Base-by-base conservation (phyloP, 2,329 filamentous ascomycete species). In the Pezicula neosporulosa region DNA sequence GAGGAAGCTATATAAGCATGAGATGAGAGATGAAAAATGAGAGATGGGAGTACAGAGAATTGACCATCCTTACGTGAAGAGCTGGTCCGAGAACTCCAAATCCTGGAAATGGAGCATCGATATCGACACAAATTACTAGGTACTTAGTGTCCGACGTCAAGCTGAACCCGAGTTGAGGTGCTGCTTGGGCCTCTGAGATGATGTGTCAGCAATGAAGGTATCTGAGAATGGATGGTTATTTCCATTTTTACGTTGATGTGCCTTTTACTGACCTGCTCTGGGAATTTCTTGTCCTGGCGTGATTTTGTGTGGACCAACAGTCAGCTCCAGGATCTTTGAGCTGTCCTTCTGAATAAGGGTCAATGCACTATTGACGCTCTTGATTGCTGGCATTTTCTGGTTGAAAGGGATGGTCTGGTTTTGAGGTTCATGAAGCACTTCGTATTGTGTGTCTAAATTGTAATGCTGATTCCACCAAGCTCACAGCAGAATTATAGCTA, bases 51-150 rank as follows among this genome's bases (percentile, higher is more conserved):
- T 16, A 15, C 36, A 21, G 9, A 42, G 48, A 30, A 39, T 18
- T 9, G 18, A 72, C 45, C 74, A 33, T 7, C 12, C 30, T 59
- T 65, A 73, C 76, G 63, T 78, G 76, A 47, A 77, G 57, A 37
- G 76, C 65, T 4, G 76, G 76, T 6, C 73, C 68, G 1, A 77
- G 60, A 35, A 74, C 56, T 27, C 61, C 57, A 48, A 71, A 67
- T 18, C 68, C 70, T 0, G 67, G 67, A 56, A 72, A 73, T 0
- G 76, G 76, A 1, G 75, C 70, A 63, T 78, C 76, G n/a, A 75
- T 65, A 57, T 78, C 76, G 33, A 78, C 54, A 47, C 62, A 63
- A 30, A 76, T 59, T 49, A 72, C 60, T 21, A 76, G 50, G 61
- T 74, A 77, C n/a, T n/a, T n/a, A 35, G 58, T 64, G 18, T 36